These are phyloP conservation scores for Lablab purpureus DNA, from an alignment of 306 rosid genomes.

Conservation along the genomic window DNA sequence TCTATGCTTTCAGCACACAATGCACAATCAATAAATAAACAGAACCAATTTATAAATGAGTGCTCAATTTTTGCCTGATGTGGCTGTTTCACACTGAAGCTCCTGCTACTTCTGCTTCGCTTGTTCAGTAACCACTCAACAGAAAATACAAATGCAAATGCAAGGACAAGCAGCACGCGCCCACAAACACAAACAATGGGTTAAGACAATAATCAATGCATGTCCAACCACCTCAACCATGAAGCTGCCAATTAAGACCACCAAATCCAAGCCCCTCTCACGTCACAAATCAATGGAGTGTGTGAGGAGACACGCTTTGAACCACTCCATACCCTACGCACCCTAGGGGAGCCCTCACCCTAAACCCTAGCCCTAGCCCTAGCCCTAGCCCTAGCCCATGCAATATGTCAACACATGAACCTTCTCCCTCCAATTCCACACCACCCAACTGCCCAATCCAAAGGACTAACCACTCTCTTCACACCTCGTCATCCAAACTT, in stretches of 20 bases:
- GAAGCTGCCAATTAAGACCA: constrained; percentile 2
- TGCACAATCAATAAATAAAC: not conserved
- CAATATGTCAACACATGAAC: not conserved
- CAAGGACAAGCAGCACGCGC: constrained; percentile 42
- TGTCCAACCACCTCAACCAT: constrained; percentile 1
- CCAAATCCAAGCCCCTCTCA: constrained; percentile 13
- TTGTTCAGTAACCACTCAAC: not conserved
- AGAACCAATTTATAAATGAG: not conserved
- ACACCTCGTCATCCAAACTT: too few species aligned
- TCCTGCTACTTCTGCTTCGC: not conserved
- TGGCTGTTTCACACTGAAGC: not conserved
- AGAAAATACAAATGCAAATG: not conserved
- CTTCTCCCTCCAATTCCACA: constrained; percentile 7
- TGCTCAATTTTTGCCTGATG: constrained; percentile 1
- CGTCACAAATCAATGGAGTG: not conserved
- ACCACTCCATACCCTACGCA: constrained; percentile 36
- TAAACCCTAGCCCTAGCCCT: constrained; percentile 1
- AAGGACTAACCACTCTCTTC: too few species aligned
- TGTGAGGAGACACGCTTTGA: constrained; percentile 26
- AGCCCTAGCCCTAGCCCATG: not conserved
- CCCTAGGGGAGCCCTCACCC: constrained; percentile 36
- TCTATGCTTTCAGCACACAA: not conserved
- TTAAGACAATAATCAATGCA: constrained; percentile 37
- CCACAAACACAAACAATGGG: constrained; percentile 26
- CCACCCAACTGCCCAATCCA: constrained; percentile 37